Conservation (phyloP, 805 yeast genomes). For the Kodamaea neixiangensis region DNA sequence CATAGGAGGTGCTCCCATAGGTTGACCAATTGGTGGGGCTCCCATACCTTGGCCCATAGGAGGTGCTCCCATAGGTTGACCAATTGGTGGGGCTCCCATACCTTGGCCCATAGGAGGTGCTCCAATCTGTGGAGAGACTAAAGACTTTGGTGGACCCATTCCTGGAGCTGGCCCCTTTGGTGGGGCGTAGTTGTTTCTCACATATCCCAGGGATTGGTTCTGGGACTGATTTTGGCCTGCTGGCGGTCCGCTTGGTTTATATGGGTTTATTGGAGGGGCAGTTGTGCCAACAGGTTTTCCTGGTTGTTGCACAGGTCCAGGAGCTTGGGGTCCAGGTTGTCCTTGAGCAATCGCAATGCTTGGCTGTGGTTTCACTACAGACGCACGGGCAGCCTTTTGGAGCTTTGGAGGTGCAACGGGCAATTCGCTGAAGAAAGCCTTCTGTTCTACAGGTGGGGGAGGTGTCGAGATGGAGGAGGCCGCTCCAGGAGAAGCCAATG, state of each 20-base stretch:
- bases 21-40: not conserved
- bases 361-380: constrained; percentile 22
- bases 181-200: constrained; percentile 9
- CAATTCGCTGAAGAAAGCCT: constrained; percentile 56
- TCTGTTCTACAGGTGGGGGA: not conserved
- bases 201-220: constrained; percentile 11
- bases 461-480: not conserved
- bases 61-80: constrained; percentile 2
- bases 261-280: constrained; percentile 25
- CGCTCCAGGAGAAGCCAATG: constrained; percentile 7
- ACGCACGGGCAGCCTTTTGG: constrained; percentile 31
- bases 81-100: not conserved
- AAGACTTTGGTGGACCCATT: not conserved
- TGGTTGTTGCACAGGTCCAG: constrained; percentile 9
- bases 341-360: not conserved
- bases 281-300: constrained; percentile 12
- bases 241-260: constrained; percentile 12
- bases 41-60: too few relatives aligned
- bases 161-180: constrained; percentile 5
- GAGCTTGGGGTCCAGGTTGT: constrained; percentile 8
- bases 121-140: too few relatives aligned
- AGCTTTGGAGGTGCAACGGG: constrained; percentile 43
- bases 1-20: not conserved
- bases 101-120: not conserved
- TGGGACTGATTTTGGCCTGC: constrained; percentile 14